Conservation (phyloP, 148 eudicot genomes). For the Agrostemma githago region DNA sequence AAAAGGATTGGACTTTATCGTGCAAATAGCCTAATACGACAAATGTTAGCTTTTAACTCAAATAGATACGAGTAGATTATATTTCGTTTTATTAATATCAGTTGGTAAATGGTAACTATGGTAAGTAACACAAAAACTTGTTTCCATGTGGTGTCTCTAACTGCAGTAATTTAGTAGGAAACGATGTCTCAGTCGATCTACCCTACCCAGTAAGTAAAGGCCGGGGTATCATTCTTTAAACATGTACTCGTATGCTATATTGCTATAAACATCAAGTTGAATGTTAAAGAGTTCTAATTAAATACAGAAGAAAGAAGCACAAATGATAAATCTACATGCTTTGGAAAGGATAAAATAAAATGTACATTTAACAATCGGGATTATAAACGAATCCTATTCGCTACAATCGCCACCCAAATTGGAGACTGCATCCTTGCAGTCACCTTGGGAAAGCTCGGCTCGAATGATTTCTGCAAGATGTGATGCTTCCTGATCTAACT, state of each 20-base stretch:
- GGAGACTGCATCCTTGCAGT: slow-evolving; percentile 44
- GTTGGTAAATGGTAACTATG: too few species aligned
- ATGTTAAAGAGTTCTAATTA: not conserved
- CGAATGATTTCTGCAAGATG: slow-evolving; percentile 62
- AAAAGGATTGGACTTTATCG: too few species aligned
- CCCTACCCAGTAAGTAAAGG: too few species aligned
- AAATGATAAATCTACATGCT: slow-evolving; percentile 8
- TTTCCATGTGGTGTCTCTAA: too few species aligned
- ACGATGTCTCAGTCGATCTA: too few species aligned
- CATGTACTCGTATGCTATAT: not conserved
- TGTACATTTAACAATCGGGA: not conserved
- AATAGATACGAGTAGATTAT: too few species aligned
- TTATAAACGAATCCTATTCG: slow-evolving; percentile 11
- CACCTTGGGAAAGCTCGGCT: slow-evolving; percentile 40
- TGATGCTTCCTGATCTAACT: slow-evolving; percentile 57
- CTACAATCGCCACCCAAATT: slow-evolving; percentile 29
- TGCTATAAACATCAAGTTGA: slow-evolving; percentile 4
- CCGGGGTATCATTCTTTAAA: not conserved
- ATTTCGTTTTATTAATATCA: too few species aligned
- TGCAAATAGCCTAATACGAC: too few species aligned
- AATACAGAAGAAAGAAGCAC: slow-evolving; percentile 11
- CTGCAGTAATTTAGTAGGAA: too few species aligned
- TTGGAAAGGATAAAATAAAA: slow-evolving; percentile 3
- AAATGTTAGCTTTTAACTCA: too few species aligned
- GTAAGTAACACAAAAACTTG: too few species aligned